These are phyloP conservation scores for Phytophthora lateralis DNA, from an alignment of 352 stramenopile species.

Conservation along the genomic window DNA sequence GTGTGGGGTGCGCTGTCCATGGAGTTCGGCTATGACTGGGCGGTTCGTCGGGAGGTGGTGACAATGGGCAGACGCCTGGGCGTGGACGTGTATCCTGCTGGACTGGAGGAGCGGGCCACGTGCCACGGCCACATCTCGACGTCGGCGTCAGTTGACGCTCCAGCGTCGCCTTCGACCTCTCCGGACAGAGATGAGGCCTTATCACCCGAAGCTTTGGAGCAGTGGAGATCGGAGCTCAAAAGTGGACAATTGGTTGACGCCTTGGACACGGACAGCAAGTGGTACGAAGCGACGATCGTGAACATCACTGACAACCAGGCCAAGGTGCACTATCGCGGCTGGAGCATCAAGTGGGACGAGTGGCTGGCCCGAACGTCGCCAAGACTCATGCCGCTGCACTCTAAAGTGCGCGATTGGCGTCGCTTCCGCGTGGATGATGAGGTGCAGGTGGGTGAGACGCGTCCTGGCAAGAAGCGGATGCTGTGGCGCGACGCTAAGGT, in stretches of 20 bases:
- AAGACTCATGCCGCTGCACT: slow-evolving; percentile 92
- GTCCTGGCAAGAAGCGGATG: slow-evolving; percentile 43
- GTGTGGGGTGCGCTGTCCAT: slow-evolving; percentile 67
- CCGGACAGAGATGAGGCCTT: slow-evolving; percentile 39
- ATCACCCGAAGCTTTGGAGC: slow-evolving; percentile 31
- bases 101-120: slow-evolving; percentile 34
- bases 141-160: slow-evolving; percentile 1
- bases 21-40: slow-evolving; percentile 68
- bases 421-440: slow-evolving; percentile 56
- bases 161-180: slow-evolving; percentile 35
- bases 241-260: slow-evolving; percentile 63
- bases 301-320: slow-evolving; percentile 53
- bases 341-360: slow-evolving; percentile 97
- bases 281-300: slow-evolving; percentile 70
- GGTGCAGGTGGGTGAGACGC: slow-evolving; percentile 51
- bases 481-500: slow-evolving; percentile 63
- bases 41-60: slow-evolving; percentile 62
- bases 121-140: slow-evolving; percentile 18
- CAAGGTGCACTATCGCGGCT: slow-evolving; percentile 96
- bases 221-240: slow-evolving; percentile 60
- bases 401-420: slow-evolving; percentile 70
- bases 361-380: slow-evolving; percentile 91
- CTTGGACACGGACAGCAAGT: slow-evolving; percentile 72
- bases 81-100: slow-evolving; percentile 68
- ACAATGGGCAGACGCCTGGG: slow-evolving; percentile 34